Base-by-base conservation (phyloP, 1,284 basidiomycete genomes). In the Leucoagaricus sp. region DNA sequence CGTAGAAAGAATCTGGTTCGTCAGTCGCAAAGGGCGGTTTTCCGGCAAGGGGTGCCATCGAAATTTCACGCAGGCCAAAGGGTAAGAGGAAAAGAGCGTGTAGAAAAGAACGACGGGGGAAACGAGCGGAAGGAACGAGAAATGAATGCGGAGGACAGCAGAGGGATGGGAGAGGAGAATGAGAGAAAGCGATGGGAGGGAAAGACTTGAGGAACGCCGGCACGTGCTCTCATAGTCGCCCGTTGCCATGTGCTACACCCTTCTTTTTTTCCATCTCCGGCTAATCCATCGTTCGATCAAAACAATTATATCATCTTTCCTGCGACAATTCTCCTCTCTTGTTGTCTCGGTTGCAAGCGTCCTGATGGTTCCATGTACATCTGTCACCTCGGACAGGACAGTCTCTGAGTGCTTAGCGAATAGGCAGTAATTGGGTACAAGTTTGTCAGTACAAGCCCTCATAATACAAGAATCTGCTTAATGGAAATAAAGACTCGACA, bases 21-120 rank as follows among this genome's bases (percentile, higher is more conserved):
- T 89, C 83, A 40, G 85, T 87, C 41, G 84, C 86, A 67, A 82
- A 88, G 46, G 86, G 84, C 40, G 86, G 85, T 73, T 76, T 78
- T 62, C 81, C 84, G 66, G 84, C 82, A 61, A 84, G 75, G 59
- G 83, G 78, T 33, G 80, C 63, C 72, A 76, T 75, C 53, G 34
- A 26, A 40, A 40, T 12, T 10, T n/a, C 13, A 17, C 15, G 8
- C 28, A 33, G 21, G 28, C 40, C 40, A 29, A 48, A 15, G 49
- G 42, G 8, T 25, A 5, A 8, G 45, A 23, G 28, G 19, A 44
- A 49, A 40, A 46, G 49, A 51, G 44, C 10, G 48, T n/a, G 19
- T 21, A 25, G 33, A 12, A 47, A 50, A 38, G 38, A 57, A n/a
- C 17, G 55, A 13, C 23, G 40, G 9, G 23, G 19, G 19, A 49